Base-by-base conservation (phyloP, 352 stramenopile species). In the Phytophthora colocasiae region DNA sequence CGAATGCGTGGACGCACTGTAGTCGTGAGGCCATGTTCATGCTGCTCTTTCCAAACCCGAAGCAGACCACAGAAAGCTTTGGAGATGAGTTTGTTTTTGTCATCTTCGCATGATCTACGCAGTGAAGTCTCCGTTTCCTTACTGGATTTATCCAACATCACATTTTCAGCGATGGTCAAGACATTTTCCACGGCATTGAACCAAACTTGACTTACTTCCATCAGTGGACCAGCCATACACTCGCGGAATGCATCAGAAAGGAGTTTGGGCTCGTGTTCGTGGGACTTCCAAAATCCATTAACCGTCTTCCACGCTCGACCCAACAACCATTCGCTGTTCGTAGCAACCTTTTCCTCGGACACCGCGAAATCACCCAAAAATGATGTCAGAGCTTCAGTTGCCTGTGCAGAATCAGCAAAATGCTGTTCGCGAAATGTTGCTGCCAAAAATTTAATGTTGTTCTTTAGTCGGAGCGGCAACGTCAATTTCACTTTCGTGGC, bases 381-480 rank as follows among this genome's bases (percentile, higher is more conserved):
- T 26, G n/a, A 34, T n/a, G 44, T 39, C 4, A 80, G 32, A 4
- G 11, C 45, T 19, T 69, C 10, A 11, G n/a, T 31, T 19, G 24
- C 15, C 2, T 60, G 40, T 19, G 44, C 17, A 17, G 19, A 38
- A 7, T 27, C 38, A 10, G 10, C 32, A 17, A 53, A 4, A 8
- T 56, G 34, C 10, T 36, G 31, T 11, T 65, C 34, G n/a, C 50
- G 49, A 27, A 76, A 81, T 6, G 5, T 44, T 4, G 46, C 58
- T 27, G 70, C 59, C 2, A 80, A 40, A 12, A n/a, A 4, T 49
- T 76, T 72, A 3, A 78, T 59, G 3, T 74, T 61, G 2, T 74
- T 73, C n/a, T 72, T 78, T 14, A 80, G 36, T 9, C 74, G 67
- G 19, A 78, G 48, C 5, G 70, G 66, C 6, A 71, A 9, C 10